Conservation (phyloP, 768 basidiomycete species). For the Arthromyces matolae region DNA sequence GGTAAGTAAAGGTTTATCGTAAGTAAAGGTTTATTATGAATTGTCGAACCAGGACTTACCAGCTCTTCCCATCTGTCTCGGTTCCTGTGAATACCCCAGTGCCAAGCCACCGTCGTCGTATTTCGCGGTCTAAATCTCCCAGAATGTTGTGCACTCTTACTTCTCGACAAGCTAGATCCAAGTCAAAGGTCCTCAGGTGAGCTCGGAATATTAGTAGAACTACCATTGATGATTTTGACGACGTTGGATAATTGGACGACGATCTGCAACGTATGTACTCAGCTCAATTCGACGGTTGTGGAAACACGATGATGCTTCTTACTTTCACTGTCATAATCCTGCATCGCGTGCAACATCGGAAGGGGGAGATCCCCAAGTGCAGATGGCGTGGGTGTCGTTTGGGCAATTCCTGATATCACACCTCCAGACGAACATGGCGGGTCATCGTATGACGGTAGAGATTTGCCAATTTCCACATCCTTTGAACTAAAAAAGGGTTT, state of each 20-base stretch:
- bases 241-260: conserved; percentile 75
- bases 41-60: too few relatives aligned
- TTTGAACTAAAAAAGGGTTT: conserved; percentile 93
- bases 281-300: too few relatives aligned
- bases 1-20: too few relatives aligned
- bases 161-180: conserved; percentile 54
- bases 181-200: conserved; percentile 51
- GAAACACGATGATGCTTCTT: conserved; percentile 16
- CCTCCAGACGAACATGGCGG: conserved; percentile 35
- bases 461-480: conserved; percentile 86
- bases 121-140: conserved; percentile 34
- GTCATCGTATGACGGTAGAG: conserved; percentile 63
- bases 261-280: conserved; percentile 37
- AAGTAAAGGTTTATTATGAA: too few relatives aligned
- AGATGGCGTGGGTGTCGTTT: conserved; percentile 33
- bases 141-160: conserved; percentile 50
- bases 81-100: too few relatives aligned
- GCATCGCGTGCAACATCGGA: conserved; percentile 49
- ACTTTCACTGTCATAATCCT: conserved; percentile 69
- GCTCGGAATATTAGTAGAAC: conserved; percentile 17
- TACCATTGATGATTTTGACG: conserved; percentile 63
- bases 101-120: conserved; percentile 37
- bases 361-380: conserved; percentile 15
- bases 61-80: too few relatives aligned
- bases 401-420: conserved; percentile 30